Evolutionary conservation across 208 protist genomes (phyloP).

Genomic region (Crithidia thermophila): DNA sequence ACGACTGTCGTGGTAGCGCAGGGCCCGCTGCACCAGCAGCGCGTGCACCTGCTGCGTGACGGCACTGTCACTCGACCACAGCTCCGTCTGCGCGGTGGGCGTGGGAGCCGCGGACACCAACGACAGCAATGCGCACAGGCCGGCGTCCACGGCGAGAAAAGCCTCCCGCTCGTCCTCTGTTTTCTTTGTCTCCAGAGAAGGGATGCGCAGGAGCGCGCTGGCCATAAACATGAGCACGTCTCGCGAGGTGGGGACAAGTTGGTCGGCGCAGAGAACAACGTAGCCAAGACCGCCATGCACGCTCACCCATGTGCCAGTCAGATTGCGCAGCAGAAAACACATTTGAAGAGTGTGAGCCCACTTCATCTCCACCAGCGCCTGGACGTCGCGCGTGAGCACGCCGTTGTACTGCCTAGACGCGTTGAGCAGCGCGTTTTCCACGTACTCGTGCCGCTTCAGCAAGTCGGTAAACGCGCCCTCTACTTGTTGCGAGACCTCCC

Average conservation of each 20-base stretch:
- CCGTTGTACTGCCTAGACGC: constrained; percentile 50
- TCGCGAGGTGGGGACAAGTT: constrained; percentile 33
- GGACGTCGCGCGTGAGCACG: constrained; percentile 47
- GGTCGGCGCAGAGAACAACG: constrained; percentile 6
- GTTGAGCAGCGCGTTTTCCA: constrained; percentile 39
- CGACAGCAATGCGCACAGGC: constrained; percentile 52
- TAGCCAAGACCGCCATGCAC: constrained; percentile 61
- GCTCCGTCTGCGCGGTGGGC: constrained; percentile 37
- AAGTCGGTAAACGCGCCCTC: constrained; percentile 36
- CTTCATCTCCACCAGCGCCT: constrained; percentile 41
- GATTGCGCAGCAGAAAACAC: constrained; percentile 46
- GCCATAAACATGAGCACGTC: constrained; percentile 62
- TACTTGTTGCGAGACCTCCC: constrained; percentile 35
- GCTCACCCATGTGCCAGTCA: constrained; percentile 59
- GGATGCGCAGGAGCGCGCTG: constrained; percentile 50
- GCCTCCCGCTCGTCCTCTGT: constrained; percentile 22
- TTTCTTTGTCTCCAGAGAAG: constrained; percentile 27
- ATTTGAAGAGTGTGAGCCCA: constrained; percentile 67
- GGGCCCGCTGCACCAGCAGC: constrained; percentile 64
- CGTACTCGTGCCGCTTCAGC: constrained; percentile 52
- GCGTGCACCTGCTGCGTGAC: constrained; percentile 76
- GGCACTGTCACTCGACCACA: constrained; percentile 54
- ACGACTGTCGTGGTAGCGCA: constrained; percentile 52
- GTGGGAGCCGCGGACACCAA: constrained; percentile 49
- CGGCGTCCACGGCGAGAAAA: constrained; percentile 46